Conservation (phyloP, 192 early-diverging fungal species). For the Linnemannia elongata region DNA sequence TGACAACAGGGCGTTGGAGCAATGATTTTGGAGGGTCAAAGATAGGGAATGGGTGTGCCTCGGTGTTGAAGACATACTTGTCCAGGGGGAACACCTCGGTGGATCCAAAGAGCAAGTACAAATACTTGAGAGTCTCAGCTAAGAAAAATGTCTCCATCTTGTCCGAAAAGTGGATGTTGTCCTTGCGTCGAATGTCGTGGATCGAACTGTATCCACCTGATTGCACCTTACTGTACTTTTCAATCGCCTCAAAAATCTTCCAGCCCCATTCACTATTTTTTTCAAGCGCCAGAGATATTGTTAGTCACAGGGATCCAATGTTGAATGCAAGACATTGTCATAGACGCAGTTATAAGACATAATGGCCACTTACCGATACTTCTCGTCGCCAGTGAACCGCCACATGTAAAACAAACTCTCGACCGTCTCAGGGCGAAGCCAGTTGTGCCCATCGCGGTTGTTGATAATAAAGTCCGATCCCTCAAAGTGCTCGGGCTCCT, state of each 20-base stretch:
- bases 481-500: constrained; percentile 37
- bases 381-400: constrained; percentile 85
- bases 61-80: constrained; percentile 94
- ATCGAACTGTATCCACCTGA: constrained; percentile 72
- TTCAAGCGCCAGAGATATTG: neutral
- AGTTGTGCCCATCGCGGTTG: constrained; percentile 76
- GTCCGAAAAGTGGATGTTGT: constrained; percentile 57
- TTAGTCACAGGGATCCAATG: neutral
- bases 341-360: neutral
- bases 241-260: constrained; percentile 90
- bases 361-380: constrained; percentile 75
- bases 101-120: constrained; percentile 89
- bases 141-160: constrained; percentile 89
- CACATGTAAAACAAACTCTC: constrained; percentile 92
- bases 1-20: neutral
- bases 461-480: constrained; percentile 76
- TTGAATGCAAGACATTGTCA: neutral
- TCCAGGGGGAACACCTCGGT: constrained; percentile 78
- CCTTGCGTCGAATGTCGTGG: constrained; percentile 67
- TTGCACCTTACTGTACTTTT: constrained; percentile 78
- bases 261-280: constrained; percentile 79
- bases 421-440: constrained; percentile 91
- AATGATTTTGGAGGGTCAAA: constrained; percentile 56
- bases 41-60: constrained; percentile 91
- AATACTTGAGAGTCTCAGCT: constrained; percentile 95